Conservation (phyloP, 345 rosid genomes). For the Erucastrum elatum region DNA sequence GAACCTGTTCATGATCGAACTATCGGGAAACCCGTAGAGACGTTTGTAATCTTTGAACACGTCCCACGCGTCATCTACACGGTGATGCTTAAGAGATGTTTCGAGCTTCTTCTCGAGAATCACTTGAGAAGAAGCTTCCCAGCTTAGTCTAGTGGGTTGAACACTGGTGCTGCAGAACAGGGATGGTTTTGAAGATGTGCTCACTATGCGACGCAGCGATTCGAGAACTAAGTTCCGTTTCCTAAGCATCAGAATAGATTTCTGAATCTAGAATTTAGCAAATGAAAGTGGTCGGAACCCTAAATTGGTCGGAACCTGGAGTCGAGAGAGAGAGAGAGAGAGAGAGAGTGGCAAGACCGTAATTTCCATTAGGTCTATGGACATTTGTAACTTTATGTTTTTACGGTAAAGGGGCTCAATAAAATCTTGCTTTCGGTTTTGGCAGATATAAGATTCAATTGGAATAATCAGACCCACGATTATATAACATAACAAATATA, state of each 20-base stretch:
- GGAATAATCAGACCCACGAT: neutral
- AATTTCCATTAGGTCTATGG: neutral
- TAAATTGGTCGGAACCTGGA: neutral
- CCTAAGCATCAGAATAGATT: slow-evolving; percentile 17
- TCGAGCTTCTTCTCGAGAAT: slow-evolving; percentile 64
- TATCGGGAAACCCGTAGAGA: slow-evolving; percentile 58
- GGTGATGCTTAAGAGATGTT: slow-evolving; percentile 50
- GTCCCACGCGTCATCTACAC: slow-evolving; percentile 62
- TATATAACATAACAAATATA: neutral
- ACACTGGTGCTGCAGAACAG: slow-evolving; percentile 10
- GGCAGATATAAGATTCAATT: neutral
- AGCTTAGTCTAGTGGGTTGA: slow-evolving; percentile 42
- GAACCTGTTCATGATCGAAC: slow-evolving; percentile 44
- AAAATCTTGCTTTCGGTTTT: neutral
- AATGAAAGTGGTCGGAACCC: neutral
- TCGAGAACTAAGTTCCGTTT: slow-evolving; percentile 2
- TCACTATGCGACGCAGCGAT: neutral
- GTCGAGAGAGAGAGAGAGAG: neutral
- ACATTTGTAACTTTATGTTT: neutral
- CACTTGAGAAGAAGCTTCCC: slow-evolving; percentile 52
- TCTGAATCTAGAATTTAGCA: neutral
- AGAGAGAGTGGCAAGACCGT: slow-evolving; percentile 16
- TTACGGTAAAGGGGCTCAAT: neutral
- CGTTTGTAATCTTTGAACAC: slow-evolving; percentile 60
- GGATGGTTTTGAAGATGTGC: neutral